Evolutionary conservation across 495 filamentous ascomycete genomes (phyloP).

Genomic region (Physcia stellaris): DNA sequence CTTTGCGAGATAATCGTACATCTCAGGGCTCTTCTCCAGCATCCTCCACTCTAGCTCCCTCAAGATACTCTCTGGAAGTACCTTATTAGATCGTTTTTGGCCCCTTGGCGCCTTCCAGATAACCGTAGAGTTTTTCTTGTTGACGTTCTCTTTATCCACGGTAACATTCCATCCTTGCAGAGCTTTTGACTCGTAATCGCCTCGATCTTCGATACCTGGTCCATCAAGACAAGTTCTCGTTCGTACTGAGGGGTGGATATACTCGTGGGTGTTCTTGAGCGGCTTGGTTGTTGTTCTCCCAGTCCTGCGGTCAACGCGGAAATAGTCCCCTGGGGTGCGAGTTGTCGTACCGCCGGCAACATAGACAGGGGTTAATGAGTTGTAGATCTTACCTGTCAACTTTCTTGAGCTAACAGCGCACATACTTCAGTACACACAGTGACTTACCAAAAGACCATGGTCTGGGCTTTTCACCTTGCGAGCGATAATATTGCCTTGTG

Average conservation of each 20-base stretch:
- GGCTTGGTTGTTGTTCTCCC: constrained; percentile 4
- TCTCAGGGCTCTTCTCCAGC: constrained; percentile 6
- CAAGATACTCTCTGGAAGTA: constrained; percentile 11
- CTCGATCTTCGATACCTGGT: constrained; percentile 13
- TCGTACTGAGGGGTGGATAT: constrained; percentile 15
- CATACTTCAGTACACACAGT: no score
- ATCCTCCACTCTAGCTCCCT: constrained; percentile 10
- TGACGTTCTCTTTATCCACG: constrained; percentile 5
- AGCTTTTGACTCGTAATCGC: constrained; percentile 12
- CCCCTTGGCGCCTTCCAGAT: constrained; percentile 14
- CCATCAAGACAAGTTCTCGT: constrained; percentile 8
- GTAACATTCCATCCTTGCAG: constrained; percentile 14
- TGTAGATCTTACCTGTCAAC: constrained; percentile 15
- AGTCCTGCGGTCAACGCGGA: constrained; percentile 10
- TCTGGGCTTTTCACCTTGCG: constrained; percentile 11
- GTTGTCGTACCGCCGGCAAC: constrained; percentile 9
- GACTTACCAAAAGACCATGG: constrained; percentile 17
- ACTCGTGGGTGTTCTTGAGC: constrained; percentile 15
- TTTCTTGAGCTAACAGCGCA: no score
- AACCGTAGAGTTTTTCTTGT: constrained; percentile 7
- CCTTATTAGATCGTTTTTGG: constrained; percentile 2
- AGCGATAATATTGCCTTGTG: constrained; percentile 11
- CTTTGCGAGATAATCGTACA: constrained; percentile 9
- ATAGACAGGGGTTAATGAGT: constrained; percentile 14
- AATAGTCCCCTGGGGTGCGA: constrained; percentile 14